Evolutionary conservation across 2,329 filamentous ascomycete species (phyloP).

Genomic region (Lasiodiplodia theobromae): DNA sequence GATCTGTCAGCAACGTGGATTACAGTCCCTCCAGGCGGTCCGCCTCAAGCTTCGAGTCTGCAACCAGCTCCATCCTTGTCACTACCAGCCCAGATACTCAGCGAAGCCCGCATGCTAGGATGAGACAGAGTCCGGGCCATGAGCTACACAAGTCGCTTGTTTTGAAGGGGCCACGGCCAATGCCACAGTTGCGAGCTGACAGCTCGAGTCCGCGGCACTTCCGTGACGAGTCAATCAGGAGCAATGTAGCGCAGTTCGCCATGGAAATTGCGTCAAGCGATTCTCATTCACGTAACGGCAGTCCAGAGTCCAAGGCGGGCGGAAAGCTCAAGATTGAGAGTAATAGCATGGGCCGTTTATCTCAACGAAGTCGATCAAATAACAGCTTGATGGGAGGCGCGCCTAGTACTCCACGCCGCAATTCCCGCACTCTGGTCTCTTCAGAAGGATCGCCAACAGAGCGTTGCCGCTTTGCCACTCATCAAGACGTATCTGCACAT

Average conservation of each 20-base stretch:
- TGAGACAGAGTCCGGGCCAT: slow-evolving; percentile 47
- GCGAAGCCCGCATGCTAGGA: slow-evolving; percentile 36
- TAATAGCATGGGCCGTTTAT: slow-evolving; percentile 4
- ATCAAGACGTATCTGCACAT: slow-evolving; percentile 44
- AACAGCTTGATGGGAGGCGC: slow-evolving; percentile 11
- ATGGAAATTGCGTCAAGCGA: slow-evolving; percentile 14
- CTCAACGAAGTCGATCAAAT: slow-evolving; percentile 31
- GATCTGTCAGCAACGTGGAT: slow-evolving; percentile 38
- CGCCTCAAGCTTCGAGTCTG: slow-evolving; percentile 49
- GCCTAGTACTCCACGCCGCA: slow-evolving; percentile 44
- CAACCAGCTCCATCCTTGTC: slow-evolving; percentile 50
- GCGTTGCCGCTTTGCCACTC: slow-evolving; percentile 38
- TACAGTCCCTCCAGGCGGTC: slow-evolving; percentile 48
- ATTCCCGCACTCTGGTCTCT: slow-evolving; percentile 45
- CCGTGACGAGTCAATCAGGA: slow-evolving; percentile 34
- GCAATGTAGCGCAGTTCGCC: slow-evolving; percentile 28
- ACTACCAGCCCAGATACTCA: slow-evolving; percentile 45
- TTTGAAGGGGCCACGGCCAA: slow-evolving; percentile 41
- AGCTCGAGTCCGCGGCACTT: slow-evolving; percentile 33
- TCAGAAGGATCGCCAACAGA: slow-evolving; percentile 51
- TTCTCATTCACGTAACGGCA: slow-evolving; percentile 31
- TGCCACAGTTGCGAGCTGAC: slow-evolving; percentile 22
- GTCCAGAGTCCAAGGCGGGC: slow-evolving; percentile 17
- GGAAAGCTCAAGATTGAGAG: slow-evolving; percentile 41
- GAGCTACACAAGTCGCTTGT: slow-evolving; percentile 44